Percentiles rank a stretch among this genome's conserved stretches.
phyloP scores from a whole-genome alignment of 768 basidiomycete species.

The Boletus sp. region DNA sequence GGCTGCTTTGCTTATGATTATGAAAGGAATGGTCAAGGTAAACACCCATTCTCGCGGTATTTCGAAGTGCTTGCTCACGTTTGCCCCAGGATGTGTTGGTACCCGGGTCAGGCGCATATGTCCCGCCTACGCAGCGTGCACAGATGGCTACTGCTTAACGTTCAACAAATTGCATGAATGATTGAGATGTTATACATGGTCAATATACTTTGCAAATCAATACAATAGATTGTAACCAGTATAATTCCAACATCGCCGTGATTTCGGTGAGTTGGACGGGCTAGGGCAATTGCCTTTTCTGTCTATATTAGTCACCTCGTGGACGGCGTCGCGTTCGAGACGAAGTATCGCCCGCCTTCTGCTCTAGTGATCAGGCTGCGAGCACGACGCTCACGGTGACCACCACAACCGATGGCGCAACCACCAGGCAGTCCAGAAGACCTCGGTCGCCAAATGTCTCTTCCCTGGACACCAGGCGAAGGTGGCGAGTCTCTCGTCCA shows the following conservation, averaged over 20 bases:
- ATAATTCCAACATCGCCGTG: neutral
- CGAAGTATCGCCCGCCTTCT: neutral
- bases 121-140: constrained; percentile 6
- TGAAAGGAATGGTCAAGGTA: constrained; percentile 64
- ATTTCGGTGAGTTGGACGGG: neutral
- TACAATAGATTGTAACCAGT: neutral
- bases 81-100: constrained; percentile 40
- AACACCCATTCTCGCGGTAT: neutral
- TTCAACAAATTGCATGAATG: neutral
- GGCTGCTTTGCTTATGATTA: constrained; percentile 57
- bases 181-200: neutral
- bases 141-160: neutral
- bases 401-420: constrained; percentile 28
- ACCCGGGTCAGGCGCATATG: constrained; percentile 41
- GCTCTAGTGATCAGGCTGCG: neutral
- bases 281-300: constrained; percentile 9
- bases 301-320: neutral
- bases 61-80: neutral
- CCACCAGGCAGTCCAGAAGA: constrained; percentile 34
- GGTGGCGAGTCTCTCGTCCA: constrained; percentile 37
- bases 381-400: neutral
- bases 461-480: constrained; percentile 35
- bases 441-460: constrained; percentile 28
- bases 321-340: no score
- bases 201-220: neutral